These are phyloP conservation scores for Aspergillus candidus DNA, from an alignment of 2,329 filamentous ascomycete species.

Conservation along the genomic window DNA sequence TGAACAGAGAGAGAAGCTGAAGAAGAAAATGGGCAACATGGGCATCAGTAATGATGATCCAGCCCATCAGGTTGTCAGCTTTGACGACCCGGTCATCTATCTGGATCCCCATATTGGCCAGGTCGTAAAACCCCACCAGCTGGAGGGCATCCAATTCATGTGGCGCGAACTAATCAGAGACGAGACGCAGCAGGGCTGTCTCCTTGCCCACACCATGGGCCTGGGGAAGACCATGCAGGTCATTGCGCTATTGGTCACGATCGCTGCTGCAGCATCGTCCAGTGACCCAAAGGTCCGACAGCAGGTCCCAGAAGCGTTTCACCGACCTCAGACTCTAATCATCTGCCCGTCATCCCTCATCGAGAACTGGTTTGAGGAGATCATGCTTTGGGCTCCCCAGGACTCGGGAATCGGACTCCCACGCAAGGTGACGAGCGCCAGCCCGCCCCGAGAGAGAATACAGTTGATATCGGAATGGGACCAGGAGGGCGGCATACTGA, in stretches of 20 bases:
- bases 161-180: slow-evolving; percentile 75
- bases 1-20: slow-evolving; percentile 39
- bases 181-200: slow-evolving; percentile 62
- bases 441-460: slow-evolving; percentile 36
- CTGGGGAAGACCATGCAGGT: slow-evolving; percentile 90
- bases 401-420: slow-evolving; percentile 50
- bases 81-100: slow-evolving; percentile 41
- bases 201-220: slow-evolving; percentile 86
- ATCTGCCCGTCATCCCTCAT: slow-evolving; percentile 70
- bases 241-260: slow-evolving; percentile 71
- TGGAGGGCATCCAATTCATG: slow-evolving; percentile 76
- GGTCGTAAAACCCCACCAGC: slow-evolving; percentile 71
- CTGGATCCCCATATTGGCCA: slow-evolving; percentile 58
- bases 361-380: slow-evolving; percentile 77
- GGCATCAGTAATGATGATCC: slow-evolving; percentile 33
- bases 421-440: slow-evolving; percentile 48
- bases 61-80: slow-evolving; percentile 43
- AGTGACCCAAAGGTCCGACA: slow-evolving; percentile 48
- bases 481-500: slow-evolving; percentile 61
- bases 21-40: slow-evolving; percentile 25
- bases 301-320: slow-evolving; percentile 65
- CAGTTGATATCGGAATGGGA: slow-evolving; percentile 55
- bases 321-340: slow-evolving; percentile 59
- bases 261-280: slow-evolving; percentile 61
- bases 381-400: slow-evolving; percentile 61